Evolutionary conservation across 164 flowering plant genomes (phyloP), one percentile per base, ranked within the genome.

Genomic region (Vitis amurensis): DNA sequence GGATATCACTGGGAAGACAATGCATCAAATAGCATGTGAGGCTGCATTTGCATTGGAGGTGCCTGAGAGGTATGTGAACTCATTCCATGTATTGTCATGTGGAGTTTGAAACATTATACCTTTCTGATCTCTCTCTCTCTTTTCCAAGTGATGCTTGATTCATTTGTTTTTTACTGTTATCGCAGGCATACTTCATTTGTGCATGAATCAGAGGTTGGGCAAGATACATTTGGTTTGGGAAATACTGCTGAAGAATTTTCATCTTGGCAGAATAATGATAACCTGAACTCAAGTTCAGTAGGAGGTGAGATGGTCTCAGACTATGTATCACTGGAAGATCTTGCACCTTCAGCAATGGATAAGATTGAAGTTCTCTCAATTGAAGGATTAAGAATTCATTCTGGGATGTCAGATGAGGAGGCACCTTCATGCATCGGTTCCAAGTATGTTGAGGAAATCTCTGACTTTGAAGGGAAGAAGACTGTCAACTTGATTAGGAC

Each of bases 1-100:
- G 70, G 91, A 92, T 74, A 79, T 94, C 31, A 85, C 90, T 37
- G 98, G 97, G 69, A 87, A 82, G 81, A 84, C 91, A 6, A 79
- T 91, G 80, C 87, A 85, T 56, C 88, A 94, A 64, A 79, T 92
- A 55, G 88, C 91, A 48, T 72, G 81, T 83, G 92, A 91, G 77
- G 80, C 87, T 65, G 71, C 77, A 23, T 77, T 84, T 16, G 14
- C 73, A 68, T 63, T 82, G 53, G 85, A 79, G 57, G 82, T 73
- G 72, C 68, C 75, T 3, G 76, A 83, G 55, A 88, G 91, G 90
- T 91, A 27, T 71, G 84, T 57, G 14, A 63, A 48, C 76, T 66
- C 17, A 29, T 30, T 19, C 57, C 53, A 31, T 4, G 31, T 2
- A 13, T 30, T 63, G 8, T 19, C 14, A 62, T 19, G 4, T 27